These are phyloP conservation scores for Penicillium sp. DNA, from an alignment of 2,329 filamentous ascomycete species.

Conservation along the genomic window DNA sequence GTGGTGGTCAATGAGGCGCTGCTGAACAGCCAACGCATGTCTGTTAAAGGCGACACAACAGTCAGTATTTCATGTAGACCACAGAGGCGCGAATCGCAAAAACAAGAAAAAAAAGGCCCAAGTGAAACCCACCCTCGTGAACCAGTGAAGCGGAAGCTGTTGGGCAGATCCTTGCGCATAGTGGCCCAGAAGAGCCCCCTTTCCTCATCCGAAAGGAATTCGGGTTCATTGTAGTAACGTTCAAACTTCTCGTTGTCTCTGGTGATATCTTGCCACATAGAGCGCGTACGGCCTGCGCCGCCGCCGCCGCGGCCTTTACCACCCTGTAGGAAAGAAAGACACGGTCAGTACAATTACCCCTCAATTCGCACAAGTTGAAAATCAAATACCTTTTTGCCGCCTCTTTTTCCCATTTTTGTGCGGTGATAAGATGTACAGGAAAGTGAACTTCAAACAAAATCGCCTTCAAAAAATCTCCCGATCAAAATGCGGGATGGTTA, in stretches of 20 bases:
- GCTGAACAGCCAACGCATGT: slow-evolving; percentile 88
- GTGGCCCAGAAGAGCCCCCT: slow-evolving; percentile 79
- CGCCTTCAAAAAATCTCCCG: slow-evolving; percentile 19
- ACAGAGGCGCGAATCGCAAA: slow-evolving; percentile 4
- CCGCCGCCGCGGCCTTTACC: slow-evolving; percentile 45
- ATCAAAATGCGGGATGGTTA: slow-evolving; percentile 4
- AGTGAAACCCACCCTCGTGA: slow-evolving; percentile 71
- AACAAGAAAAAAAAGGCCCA: neutral
- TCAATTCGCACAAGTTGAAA: neutral
- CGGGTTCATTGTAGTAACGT: slow-evolving; percentile 76
- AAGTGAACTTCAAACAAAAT: slow-evolving; percentile 12
- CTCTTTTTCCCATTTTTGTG: slow-evolving; percentile 34
- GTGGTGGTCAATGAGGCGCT: slow-evolving; percentile 82
- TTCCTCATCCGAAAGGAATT: slow-evolving; percentile 75
- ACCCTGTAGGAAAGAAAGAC: slow-evolving; percentile 32
- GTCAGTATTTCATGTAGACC: slow-evolving; percentile 12
- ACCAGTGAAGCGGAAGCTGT: slow-evolving; percentile 96
- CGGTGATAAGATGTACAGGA: slow-evolving; percentile 6
- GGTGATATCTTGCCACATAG: slow-evolving; percentile 60
- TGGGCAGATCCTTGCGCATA: slow-evolving; percentile 81
- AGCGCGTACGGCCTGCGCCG: slow-evolving; percentile 39
- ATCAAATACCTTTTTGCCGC: slow-evolving; percentile 30
- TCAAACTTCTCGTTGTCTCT: slow-evolving; percentile 85
- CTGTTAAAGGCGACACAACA: slow-evolving; percentile 43
- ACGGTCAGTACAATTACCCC: slow-evolving; percentile 15